Base-by-base conservation (phyloP, 352 stramenopile genomes). In the Phytophthora crassamura region DNA sequence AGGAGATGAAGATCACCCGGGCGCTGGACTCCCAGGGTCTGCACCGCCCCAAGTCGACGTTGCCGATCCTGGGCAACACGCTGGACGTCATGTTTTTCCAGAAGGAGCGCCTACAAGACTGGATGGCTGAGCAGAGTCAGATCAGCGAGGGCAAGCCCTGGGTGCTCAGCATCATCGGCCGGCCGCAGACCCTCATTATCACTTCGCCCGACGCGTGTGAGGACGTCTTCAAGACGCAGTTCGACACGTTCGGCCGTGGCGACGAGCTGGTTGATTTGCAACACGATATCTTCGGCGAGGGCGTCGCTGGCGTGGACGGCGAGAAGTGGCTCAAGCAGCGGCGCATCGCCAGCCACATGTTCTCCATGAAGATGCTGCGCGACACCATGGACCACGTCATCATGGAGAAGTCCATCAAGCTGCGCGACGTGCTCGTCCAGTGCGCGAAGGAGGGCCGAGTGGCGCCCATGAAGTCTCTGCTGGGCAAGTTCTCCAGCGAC, bases 291-390 rank as follows among this genome's bases (percentile, higher is more conserved):
- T 74, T 91, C 22, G 80, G 83, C 22, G 61, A 84, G 39, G 82
- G 81, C 39, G 88, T 91, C 25, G 77, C 86, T 46, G 67, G 58
- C 7, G 59, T 72, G 4, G 77, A 91, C 42, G 78, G 79, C 18
- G 57, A 67, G 40, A 59, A 64, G 25, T 90, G 83, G 83, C 51
- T 76, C 5, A 61, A 80, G 32, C 78, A 90, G 52, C 71, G 83
- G n/a, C 87, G 85, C 35, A 82, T 67, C 7, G 84, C 86, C 55
- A 92, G 82, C 54, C 89, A 95, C 59, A 88, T 97, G 22, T 92
- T 93, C 39, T 88, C 77, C 5, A 77, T 67, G 46, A 64, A 76
- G 18, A 77, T 74, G 69, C 36, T 82, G 18, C 46, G 59, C 12
- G 64, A 76, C 43, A 56, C 67, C 10, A 74, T 82, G 66, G 59